Base-by-base conservation (phyloP, 1,284 basidiomycete genomes). In the Ganoderma lingzhi region DNA sequence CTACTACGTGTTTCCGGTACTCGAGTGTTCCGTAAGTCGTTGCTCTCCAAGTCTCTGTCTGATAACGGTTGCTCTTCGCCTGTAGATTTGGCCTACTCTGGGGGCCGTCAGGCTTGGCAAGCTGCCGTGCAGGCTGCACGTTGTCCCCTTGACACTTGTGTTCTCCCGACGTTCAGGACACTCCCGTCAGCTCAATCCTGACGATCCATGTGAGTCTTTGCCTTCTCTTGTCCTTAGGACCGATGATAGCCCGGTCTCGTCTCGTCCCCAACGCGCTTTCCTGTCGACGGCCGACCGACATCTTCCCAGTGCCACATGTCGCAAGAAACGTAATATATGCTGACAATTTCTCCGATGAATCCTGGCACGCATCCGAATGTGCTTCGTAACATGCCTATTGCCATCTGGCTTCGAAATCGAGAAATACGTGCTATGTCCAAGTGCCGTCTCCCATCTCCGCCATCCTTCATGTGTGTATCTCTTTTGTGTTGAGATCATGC, bases 401-500 rank as follows among this genome's bases (percentile, higher is more conserved):
- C 56, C 55, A 32, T 59, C 56, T 59, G 32, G 39, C 56, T 59
- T 39, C 56, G 17, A 59, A n/a, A 19, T 59, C 10, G 17, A 35
- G 56, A 12, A 32, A 37, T 19, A 45, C 44, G 19, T 19, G 44
- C 35, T 35, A 35, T 35, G 35, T 41, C 9, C 14, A 44, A 51
- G 48, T 51, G 23, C 23, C 12, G 10, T 39, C 32, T 39, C 3
- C 32, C 32, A 35, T 15, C 55, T 59, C 19, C 35, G 17, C 35
- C 56, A 59, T 39, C 9, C 19, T 19, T 15, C 10, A 23, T 23
- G 0, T 23, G 23, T 51, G n/a, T 5, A 35, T 51, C 32, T 56
- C 55, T 56, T 56, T 56, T 56, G 32, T 56, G 28, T 35, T 30
- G 10, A 56, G 12, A 28, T 14, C 48, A 28, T 48, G 45, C 9